Evolutionary conservation across 805 yeast genomes (phyloP).

Genomic region (Saturnispora zaruensis): DNA sequence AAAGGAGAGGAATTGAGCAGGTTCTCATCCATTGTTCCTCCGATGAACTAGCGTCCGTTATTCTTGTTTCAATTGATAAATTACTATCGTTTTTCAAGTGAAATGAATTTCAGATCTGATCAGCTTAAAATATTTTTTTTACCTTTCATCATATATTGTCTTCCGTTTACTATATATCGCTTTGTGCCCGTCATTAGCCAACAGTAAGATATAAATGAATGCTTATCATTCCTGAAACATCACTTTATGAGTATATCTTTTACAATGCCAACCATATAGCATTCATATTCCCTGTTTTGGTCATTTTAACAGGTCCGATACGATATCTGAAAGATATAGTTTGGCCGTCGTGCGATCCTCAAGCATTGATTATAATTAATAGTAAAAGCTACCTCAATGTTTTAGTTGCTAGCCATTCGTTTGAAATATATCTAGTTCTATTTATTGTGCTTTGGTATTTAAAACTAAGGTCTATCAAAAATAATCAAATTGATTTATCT

Average conservation of each 20-base stretch:
- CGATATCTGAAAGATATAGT: constrained; percentile 8
- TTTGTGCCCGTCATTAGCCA: background rate
- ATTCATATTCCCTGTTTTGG: constrained; percentile 1
- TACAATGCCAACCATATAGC: background rate
- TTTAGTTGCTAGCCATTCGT: constrained; percentile 25
- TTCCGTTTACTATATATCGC: background rate
- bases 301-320: constrained; percentile 6
- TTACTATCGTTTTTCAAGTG: background rate
- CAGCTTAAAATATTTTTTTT: background rate
- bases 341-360: constrained; percentile 12
- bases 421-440: constrained; percentile 18
- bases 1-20: constrained; percentile 3
- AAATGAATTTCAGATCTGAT: background rate
- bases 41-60: background rate
- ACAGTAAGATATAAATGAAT: background rate
- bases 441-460: constrained; percentile 9
- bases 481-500: constrained; percentile 13
- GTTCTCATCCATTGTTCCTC: background rate
- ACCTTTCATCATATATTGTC: background rate
- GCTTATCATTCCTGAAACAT: constrained; percentile 3
- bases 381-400: constrained; percentile 22
- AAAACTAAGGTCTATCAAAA: constrained; percentile 6
- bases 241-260: background rate
- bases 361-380: constrained; percentile 13
- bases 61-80: background rate